Evolutionary conservation across 495 filamentous ascomycete genomes (phyloP).

Genomic region (Staphylotrichum longicolle): DNA sequence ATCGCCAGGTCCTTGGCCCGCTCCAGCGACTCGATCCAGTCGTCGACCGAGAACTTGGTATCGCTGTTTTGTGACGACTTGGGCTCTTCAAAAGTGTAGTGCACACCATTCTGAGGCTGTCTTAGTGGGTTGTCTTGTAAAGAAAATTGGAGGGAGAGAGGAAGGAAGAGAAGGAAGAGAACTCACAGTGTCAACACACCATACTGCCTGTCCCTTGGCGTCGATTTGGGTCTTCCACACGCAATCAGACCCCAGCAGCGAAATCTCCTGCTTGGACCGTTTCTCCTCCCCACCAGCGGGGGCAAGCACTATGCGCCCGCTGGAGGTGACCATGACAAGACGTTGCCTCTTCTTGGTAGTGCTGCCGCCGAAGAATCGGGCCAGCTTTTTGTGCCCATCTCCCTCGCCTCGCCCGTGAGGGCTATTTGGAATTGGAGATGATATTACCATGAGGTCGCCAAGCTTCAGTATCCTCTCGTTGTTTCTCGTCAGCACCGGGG

Average conservation of each 20-base stretch:
- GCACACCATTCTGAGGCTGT: constrained; percentile 69
- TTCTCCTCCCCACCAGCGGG: constrained; percentile 96
- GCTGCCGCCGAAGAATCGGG: constrained; percentile 86
- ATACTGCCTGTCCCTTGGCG: constrained; percentile 77
- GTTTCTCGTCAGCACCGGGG: constrained; percentile 81
- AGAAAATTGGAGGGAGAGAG: neutral
- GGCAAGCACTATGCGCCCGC: constrained; percentile 81
- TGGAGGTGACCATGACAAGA: constrained; percentile 92
- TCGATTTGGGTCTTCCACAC: constrained; percentile 76
- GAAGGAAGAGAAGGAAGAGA: neutral
- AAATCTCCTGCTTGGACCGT: constrained; percentile 86
- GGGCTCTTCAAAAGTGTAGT: constrained; percentile 82
- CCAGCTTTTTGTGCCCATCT: constrained; percentile 73
- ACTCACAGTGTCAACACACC: constrained; percentile 93
- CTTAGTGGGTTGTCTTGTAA: constrained; percentile 4
- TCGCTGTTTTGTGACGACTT: constrained; percentile 34
- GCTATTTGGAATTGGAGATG: constrained; percentile 69
- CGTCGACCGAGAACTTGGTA: constrained; percentile 59
- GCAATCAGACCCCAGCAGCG: constrained; percentile 68
- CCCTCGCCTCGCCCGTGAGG: constrained; percentile 57
- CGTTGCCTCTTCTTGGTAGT: constrained; percentile 90
- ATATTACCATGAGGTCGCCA: constrained; percentile 81
- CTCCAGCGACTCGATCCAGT: constrained; percentile 86
- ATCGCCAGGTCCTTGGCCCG: constrained; percentile 76
- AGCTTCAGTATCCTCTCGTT: constrained; percentile 96